Conservation (phyloP, 345 rosid genomes). For the Physaria fendleri region DNA sequence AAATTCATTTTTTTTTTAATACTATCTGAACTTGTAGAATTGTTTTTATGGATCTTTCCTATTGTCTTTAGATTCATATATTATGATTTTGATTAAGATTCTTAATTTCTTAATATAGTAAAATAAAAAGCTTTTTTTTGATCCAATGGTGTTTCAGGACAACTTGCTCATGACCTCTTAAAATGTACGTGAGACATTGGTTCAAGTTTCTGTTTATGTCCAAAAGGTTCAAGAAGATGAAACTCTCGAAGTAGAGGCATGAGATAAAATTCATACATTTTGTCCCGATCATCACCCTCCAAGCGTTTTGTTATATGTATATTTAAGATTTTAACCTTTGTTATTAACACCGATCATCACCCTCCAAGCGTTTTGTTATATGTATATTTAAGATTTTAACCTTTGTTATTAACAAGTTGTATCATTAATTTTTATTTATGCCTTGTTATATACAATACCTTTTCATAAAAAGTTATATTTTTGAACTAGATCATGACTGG, state of each 20-base stretch:
- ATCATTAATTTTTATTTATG: too few species aligned
- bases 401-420: neutral
- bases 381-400: neutral
- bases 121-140: neutral
- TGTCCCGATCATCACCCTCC: constrained; percentile 30
- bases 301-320: constrained; percentile 24
- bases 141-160: constrained; percentile 3
- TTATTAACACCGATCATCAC: constrained; percentile 28
- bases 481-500: too few species aligned
- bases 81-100: neutral
- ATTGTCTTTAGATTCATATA: neutral
- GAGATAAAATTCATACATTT: neutral
- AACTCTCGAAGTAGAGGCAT: neutral
- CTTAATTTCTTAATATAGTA: neutral
- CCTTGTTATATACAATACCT: too few species aligned
- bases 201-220: neutral
- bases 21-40: too few species aligned
- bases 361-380: constrained; percentile 30
- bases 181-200: neutral
- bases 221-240: constrained; percentile 13
- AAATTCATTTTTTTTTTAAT: neutral
- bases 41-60: too few species aligned
- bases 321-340: neutral
- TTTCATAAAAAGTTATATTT: too few species aligned
- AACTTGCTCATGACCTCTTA: neutral